Evolutionary conservation across 495 filamentous ascomycete genomes (phyloP).

Genomic region (Aspergillus biplanus): DNA sequence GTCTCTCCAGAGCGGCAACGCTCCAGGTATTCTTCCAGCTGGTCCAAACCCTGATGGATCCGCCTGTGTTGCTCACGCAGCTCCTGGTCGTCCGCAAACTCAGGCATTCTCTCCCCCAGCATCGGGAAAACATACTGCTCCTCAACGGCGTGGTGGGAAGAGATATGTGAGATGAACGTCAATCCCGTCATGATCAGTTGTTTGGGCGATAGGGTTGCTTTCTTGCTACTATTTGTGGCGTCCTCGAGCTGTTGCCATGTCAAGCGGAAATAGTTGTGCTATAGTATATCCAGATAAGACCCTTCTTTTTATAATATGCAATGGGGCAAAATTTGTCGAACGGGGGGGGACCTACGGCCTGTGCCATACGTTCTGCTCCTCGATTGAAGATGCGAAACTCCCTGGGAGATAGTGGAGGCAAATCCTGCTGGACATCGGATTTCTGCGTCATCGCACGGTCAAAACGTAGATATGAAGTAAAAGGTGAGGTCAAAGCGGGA

Average conservation of each 20-base stretch:
- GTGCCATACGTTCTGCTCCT: slow-evolving; percentile 77
- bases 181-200: slow-evolving; percentile 50
- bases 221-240: slow-evolving; percentile 34
- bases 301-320: not conserved
- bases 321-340: not conserved
- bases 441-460: not conserved
- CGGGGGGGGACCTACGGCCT: slow-evolving; percentile 55
- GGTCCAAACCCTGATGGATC: slow-evolving; percentile 80
- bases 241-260: slow-evolving; percentile 71
- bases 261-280: slow-evolving; percentile 78
- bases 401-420: slow-evolving; percentile 50
- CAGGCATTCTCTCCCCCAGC: slow-evolving; percentile 77
- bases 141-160: slow-evolving; percentile 82
- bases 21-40: slow-evolving; percentile 68
- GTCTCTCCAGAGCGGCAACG: slow-evolving; percentile 64
- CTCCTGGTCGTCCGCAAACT: slow-evolving; percentile 59
- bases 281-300: not conserved
- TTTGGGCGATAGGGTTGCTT: slow-evolving; percentile 51
- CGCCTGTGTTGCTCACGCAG: slow-evolving; percentile 73
- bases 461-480: not conserved
- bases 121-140: slow-evolving; percentile 64
- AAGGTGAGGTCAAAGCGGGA: not conserved
- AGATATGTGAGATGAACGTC: slow-evolving; percentile 68
- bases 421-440: slow-evolving; percentile 2
- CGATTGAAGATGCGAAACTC: slow-evolving; percentile 72